phyloP scores from a whole-genome alignment of 2,329 filamentous ascomycete genomes.

The Emmonsia crescens region DNA sequence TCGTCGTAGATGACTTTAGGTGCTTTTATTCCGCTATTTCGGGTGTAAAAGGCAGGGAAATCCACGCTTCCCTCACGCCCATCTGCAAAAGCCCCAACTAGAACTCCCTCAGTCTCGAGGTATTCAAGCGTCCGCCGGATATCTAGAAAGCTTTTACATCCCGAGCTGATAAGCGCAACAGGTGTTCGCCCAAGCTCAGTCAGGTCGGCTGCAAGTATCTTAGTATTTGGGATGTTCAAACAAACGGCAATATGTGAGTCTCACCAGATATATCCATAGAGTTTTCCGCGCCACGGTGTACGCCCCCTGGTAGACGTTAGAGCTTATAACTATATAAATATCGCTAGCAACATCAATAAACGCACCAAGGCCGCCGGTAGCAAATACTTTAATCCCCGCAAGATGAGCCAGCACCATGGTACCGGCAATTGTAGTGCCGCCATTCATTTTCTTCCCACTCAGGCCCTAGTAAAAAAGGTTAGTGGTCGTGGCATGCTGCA shows the following conservation, averaged over 20 bases:
- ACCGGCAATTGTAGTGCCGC: constrained; percentile 84
- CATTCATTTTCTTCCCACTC: constrained; percentile 59
- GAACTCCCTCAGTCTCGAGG: constrained; percentile 58
- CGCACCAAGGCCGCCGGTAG: constrained; percentile 71
- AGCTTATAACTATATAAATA: not conserved
- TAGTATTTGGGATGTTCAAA: not conserved
- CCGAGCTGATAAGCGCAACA: constrained; percentile 78
- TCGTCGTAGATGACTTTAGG: constrained; percentile 65
- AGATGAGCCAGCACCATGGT: constrained; percentile 83
- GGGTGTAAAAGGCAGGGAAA: constrained; percentile 86
- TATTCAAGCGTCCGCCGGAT: constrained; percentile 81
- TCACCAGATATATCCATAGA: constrained; percentile 74
- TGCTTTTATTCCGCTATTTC: constrained; percentile 73
- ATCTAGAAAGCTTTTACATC: constrained; percentile 93
- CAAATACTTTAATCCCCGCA: constrained; percentile 85
- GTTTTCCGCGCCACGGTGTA: constrained; percentile 76
- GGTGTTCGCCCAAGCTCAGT: constrained; percentile 85
- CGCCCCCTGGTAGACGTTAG: constrained; percentile 48
- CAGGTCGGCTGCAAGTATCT: constrained; percentile 56
- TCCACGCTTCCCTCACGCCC: constrained; percentile 61
- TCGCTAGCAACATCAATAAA: not conserved
- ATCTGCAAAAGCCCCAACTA: constrained; percentile 83
- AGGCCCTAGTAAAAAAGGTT: constrained; percentile 43
- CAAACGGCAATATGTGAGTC: not conserved
- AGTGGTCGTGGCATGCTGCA: not conserved